Base-by-base conservation (phyloP, 352 stramenopile species). In the Pythium rishiriense region DNA sequence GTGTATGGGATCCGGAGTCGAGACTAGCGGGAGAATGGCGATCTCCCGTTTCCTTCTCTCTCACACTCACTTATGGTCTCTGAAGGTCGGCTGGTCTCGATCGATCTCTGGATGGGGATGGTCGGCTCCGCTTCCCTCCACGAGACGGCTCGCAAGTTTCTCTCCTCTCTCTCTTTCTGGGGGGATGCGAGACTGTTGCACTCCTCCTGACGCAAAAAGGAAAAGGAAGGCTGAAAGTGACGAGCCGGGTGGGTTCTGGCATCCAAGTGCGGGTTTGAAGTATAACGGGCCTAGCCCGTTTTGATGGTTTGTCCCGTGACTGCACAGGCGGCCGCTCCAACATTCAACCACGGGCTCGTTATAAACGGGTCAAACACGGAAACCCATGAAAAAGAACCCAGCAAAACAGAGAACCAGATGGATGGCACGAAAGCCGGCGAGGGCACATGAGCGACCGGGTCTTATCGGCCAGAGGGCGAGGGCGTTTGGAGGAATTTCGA, bases 101-200 rank as follows among this genome's bases (percentile, higher is more conserved):
- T 62, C 35, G 42, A 54, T 53, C 42, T 62, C 45, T 28, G 8
- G 54, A 29, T 1, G 52, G 24, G 39, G 52, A 33, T 60, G n/a
- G n/a, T 55, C 28, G 46, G 46, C n/a, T 17, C 14, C 37, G 33
- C 33, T 39, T 39, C 33, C 45, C 45, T 51, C 11, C 24, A 19
- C 8, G 11, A 24, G 43, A n/a, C 43, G 46, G 6, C 33, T 43
- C 37, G 37, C 37, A 10, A 5, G 31, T 5, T 5, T 43, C 37
- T 12, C 10, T 43, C 37, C 42, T 49, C 42, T 25, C 42, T 49
- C 19, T 46, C 39, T 39, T 15, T 58, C n/a, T 33, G 19, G 50
- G 50, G 50, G 46, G 54, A 52, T 52, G 54, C 24, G 22, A 39
- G 54, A 61, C 29, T 60, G 53, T 48, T 48, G 42, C 37, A 49